Conservation (phyloP, 805 yeast genomes). For the Lipomyces oligophaga region DNA sequence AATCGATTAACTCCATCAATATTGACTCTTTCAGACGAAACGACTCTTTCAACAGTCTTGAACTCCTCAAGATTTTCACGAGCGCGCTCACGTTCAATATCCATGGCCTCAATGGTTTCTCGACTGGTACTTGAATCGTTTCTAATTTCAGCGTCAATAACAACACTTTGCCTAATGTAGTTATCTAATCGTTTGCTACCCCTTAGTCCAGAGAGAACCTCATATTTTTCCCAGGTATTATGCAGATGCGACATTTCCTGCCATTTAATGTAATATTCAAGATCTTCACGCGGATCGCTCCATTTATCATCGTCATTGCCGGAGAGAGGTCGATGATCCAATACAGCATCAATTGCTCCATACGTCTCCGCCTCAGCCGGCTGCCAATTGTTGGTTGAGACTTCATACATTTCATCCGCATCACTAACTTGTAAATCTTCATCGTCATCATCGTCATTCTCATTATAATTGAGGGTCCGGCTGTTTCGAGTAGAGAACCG, state of each 20-base stretch:
- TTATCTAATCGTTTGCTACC: conserved; percentile 88
- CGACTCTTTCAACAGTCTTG: conserved; percentile 83
- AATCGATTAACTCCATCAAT: conserved; percentile 42
- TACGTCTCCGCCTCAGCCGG: conserved; percentile 1
- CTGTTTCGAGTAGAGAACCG: conserved; percentile 77
- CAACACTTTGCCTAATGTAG: conserved; percentile 73
- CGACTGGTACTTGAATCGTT: conserved; percentile 76
- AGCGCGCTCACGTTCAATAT: conserved; percentile 79
- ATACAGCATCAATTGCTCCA: conserved; percentile 48
- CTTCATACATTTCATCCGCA: conserved; percentile 31
- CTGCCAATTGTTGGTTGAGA: too few relatives aligned
- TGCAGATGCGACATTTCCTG: conserved; percentile 81
- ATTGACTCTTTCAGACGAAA: conserved; percentile 67
- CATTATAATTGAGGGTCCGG: conserved; percentile 68
- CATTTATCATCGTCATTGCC: conserved; percentile 3
- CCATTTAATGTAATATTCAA: conserved; percentile 67
- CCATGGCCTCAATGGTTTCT: conserved; percentile 92
- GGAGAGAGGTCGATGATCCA: conserved; percentile 46
- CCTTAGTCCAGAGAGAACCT: conserved; percentile 44
- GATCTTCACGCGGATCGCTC: conserved; percentile 34
- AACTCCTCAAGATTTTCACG: conserved; percentile 80
- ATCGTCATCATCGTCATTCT: conserved; percentile 54
- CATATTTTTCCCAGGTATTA: conserved; percentile 86
- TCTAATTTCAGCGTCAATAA: conserved; percentile 71
- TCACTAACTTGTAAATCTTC: conserved; percentile 50